Evolutionary conservation across 345 rosid genomes (phyloP), one percentile per base, ranked within the genome.

Genomic region (Moricandia moricandioides): DNA sequence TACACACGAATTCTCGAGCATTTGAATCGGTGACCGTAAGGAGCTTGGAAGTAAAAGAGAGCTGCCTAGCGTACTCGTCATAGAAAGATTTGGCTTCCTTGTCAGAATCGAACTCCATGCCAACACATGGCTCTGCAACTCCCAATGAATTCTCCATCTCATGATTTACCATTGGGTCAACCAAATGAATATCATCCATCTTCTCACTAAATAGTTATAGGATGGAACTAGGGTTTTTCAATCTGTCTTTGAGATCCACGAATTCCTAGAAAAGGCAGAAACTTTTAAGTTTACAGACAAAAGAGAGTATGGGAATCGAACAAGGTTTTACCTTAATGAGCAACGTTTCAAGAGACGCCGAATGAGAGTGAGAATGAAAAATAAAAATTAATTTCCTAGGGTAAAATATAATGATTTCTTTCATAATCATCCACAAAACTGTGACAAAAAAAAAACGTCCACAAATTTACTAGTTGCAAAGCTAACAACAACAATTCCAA

Each of bases 101-200:
- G 64, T 88, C 96, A 5, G 96, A 83, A 79, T 69, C 80, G 31
- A 96, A 96, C 81, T 88, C 92, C 93, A 92, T 87, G 34, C 95
- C 96, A 18, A 90, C 85, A 60, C 76, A 73, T 5, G 97, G 99
- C 72, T 92, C 97, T 13, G 71, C 81, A 62, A 65, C 71, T 62
- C 69, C 72, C 3, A 78, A 76, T 4, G 89, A 74, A 69, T 73
- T 79, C 24, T 21, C 24, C 24, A 54, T 81, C 87, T 70, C 79
- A 54, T 70, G 84, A 73, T 80, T 81, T 54, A 59, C 81, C 78
- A 82, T 34, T 43, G 62, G 76, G 60, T 82, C 82, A 56, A 83
- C 73, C 76, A 83, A 71, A 58, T 75, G 88, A 47, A 76, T 71
- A 82, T 85, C 90, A 83, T 86, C 90, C 90, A 86, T 85, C 73